A percentile compares a stretch with the other conserved stretches of the same genome.
Evolutionary conservation across 306 rosid genomes (phyloP).

Genomic region (Clitoria ternatea): DNA sequence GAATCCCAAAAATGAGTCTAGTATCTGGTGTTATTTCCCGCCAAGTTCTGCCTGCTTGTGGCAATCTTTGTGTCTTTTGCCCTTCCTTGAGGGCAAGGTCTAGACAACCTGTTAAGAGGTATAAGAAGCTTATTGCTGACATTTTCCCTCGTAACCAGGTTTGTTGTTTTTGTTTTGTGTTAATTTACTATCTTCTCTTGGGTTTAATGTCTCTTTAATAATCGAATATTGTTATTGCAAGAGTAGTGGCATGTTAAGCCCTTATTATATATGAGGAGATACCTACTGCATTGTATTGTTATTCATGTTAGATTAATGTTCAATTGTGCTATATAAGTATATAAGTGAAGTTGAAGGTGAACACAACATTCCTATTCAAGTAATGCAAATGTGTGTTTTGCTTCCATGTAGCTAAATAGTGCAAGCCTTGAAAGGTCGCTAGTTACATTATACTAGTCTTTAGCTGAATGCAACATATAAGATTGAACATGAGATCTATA

Average conservation of each 20-base stretch:
- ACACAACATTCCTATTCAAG: background rate
- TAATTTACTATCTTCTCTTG: background rate
- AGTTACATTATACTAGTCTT: background rate
- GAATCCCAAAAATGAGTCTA: conserved; percentile 40
- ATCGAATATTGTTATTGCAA: conserved; percentile 22
- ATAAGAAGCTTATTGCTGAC: conserved; percentile 95
- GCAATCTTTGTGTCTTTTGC: conserved; percentile 82
- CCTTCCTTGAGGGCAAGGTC: conserved; percentile 91
- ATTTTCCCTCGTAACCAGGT: conserved; percentile 92
- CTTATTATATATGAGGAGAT: conserved; percentile 2
- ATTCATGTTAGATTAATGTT: conserved; percentile 14
- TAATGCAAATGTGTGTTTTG: background rate
- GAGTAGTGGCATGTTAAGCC: background rate
- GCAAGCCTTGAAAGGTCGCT: conserved; percentile 11
- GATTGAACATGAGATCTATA: background rate
- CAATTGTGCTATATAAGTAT: conserved; percentile 13
- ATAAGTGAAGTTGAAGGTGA: conserved; percentile 18
- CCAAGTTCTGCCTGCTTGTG: conserved; percentile 90
- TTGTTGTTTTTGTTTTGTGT: conserved; percentile 7
- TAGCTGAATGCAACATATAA: background rate
- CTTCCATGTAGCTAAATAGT: background rate
- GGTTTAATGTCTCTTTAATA: background rate
- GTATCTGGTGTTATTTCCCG: conserved; percentile 89
- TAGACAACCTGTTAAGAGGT: conserved; percentile 97
- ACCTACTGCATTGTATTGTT: background rate